Base-by-base conservation (phyloP, 164 flowering plant genomes). In the Tinospora cordifolia region DNA sequence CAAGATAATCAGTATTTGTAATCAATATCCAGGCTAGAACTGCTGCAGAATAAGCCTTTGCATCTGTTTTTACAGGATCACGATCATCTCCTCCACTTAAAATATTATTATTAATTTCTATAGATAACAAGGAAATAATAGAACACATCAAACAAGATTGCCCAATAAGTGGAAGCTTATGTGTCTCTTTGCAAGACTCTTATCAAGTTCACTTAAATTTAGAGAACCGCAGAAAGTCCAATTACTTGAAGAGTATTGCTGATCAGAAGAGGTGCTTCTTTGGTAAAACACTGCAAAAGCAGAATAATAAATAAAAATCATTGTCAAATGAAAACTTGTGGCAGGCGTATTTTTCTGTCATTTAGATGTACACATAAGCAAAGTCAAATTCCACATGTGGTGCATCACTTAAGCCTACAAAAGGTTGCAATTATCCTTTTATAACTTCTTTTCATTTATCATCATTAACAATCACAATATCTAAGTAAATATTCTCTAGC, bases 1-100 rank as follows among this genome's bases (percentile, higher is more conserved):
- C 97, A 72, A 92, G 82, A 77, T 80, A 90, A 79, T 83, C 83
- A 76, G 90, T 87, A 79, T 90, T 94, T 87, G 83, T 84, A 69
- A 94, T 96, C 84, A 94, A 79, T 73, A 89, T 73, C 81, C 97
- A 87, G 22, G 97, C 99, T 22, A 94, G 77, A 68, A 94, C 87
- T 69, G 94, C 93, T 62, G 94, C 96, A 66, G 89, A 78, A 73
- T 86, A 83, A 69, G 90, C 88, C 78, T 84, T 90, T 21, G 90
- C 90, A 62, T 89, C 75, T 70, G 96, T 74, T 81, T 84, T 90
- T 26, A 85, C 85, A 71, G 99, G 97, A 81, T 89, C 90, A 67
- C 60, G 75, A 46, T 89, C 94, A 74, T 90, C 99, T 74, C 90
- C 90, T 76, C 98, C 96, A 79, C 86, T 84, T 82, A 94, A 78